phyloP scores from a whole-genome alignment of 768 basidiomycete species.

The Kwoniella sp. region DNA sequence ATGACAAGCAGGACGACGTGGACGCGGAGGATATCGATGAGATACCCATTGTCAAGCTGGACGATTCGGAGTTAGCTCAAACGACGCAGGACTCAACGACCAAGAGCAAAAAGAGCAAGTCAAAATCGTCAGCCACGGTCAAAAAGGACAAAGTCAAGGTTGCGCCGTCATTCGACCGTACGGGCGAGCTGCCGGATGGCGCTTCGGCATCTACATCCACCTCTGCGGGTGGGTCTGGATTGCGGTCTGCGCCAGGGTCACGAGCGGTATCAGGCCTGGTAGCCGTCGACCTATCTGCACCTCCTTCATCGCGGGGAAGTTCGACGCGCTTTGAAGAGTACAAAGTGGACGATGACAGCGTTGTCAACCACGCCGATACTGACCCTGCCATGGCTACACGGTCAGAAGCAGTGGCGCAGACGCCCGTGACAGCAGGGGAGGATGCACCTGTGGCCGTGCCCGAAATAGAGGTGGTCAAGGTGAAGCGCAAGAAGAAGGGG shows the following conservation, averaged over 20 bases:
- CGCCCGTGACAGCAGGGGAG: no score
- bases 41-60: conserved; percentile 83
- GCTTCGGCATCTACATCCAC: conserved; percentile 2
- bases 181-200: conserved; percentile 80
- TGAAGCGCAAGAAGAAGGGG: conserved; percentile 46
- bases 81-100: neutral
- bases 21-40: conserved; percentile 68
- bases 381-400: neutral
- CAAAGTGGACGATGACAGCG: conserved; percentile 28
- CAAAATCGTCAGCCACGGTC: conserved; percentile 9
- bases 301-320: neutral
- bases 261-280: conserved; percentile 18
- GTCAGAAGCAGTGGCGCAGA: neutral
- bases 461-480: conserved; percentile 43
- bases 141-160: conserved; percentile 6
- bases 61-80: conserved; percentile 47
- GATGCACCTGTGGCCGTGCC: conserved; percentile 15
- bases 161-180: conserved; percentile 55
- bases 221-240: neutral
- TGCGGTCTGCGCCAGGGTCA: neutral
- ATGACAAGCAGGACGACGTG: conserved; percentile 53
- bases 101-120: neutral
- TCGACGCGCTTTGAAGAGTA: conserved; percentile 34
- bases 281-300: conserved; percentile 26
- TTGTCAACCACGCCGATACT: no score